Conservation (phyloP, 768 basidiomycete genomes). For the Crassisporium funariophilum region DNA sequence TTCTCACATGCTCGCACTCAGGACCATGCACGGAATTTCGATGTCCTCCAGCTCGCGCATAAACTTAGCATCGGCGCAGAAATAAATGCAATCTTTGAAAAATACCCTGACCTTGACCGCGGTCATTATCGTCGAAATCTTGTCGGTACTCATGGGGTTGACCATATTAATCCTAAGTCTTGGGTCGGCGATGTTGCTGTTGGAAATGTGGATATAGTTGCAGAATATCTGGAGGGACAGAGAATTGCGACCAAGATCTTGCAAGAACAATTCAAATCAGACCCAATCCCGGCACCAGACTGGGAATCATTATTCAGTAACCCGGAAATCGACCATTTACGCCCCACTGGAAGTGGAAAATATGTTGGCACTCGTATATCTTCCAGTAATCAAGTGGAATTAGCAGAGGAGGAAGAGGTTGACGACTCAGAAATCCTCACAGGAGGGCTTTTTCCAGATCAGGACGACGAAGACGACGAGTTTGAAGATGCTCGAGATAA, state of each 20-base stretch:
- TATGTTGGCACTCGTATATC: conserved; percentile 10
- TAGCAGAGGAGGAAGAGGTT: conserved; percentile 1
- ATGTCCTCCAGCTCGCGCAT: conserved; percentile 15
- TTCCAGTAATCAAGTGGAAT: background rate
- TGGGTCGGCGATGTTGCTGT: conserved; percentile 22
- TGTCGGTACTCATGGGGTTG: conserved; percentile 5
- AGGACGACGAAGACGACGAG: background rate
- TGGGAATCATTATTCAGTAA: conserved; percentile 10
- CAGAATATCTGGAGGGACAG: conserved; percentile 6
- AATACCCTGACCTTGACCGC: conserved; percentile 15
- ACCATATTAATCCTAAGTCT: conserved; percentile 26
- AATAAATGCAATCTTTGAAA: conserved; percentile 14
- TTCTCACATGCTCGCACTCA: conserved; percentile 23
- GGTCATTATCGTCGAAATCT: conserved; percentile 13
- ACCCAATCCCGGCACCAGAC: background rate
- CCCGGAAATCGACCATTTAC: conserved; percentile 13
- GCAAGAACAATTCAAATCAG: conserved; percentile 1
- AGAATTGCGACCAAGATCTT: conserved; percentile 7
- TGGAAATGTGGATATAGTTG: conserved; percentile 10
- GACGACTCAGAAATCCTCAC: background rate
- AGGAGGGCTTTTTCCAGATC: background rate
- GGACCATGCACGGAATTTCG: conserved; percentile 20
- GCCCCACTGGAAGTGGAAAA: conserved; percentile 7
- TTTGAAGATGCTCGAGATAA: conserved; percentile 6
- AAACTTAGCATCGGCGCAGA: conserved; percentile 22